Base-by-base conservation (phyloP, 805 yeast species). In the Teunomyces gatunensis region DNA sequence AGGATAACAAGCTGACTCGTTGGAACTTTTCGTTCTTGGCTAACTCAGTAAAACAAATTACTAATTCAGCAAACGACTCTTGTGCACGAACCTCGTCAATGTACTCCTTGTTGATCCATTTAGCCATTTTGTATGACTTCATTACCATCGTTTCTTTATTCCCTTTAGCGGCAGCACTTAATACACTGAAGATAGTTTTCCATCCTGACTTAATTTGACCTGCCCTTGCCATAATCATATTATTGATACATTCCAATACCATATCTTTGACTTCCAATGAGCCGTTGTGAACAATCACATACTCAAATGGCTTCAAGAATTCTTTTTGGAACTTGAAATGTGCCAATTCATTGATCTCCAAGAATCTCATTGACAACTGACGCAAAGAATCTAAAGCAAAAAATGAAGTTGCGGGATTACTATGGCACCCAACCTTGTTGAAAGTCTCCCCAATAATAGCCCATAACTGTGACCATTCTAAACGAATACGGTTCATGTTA, bases 381-480 rank as follows among this genome's bases (percentile, higher is more conserved):
- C 98, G 81, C 55, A 94, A 77, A 0, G 98, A 91, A 63, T 94
- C 98, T 47, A 95, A 73, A 0, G 99, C 98, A 69, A 94, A 91
- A 57, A 87, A 83, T 1, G 87, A 90, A 51, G 94, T 86, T 1
- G 83, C 82, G 27, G 77, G 70, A 59, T 91, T 92, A 34, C 81
- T 68, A 61, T 88, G 87, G 49, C 95, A 84, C 2, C 96, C 96
- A 53, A 90, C 91, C 42, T 75, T 79, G 54, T 89, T 88, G 70
- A 94, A 94, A 37, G 88, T 87, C 48, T 80, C 87, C 12, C 96
- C 96, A 87, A 94, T 87, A 7, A 88, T 86, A 12, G 87, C 80
- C 99, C 99, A 94, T 49, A 94, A 75, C 46, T 89, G 92, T 5
- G 96, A 82, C 97, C 99, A 94, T 68, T 95, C 97, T 51, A 94